Evolutionary conservation across 2,329 filamentous ascomycete genomes (phyloP).

Genomic region (Colletotrichum agaves): DNA sequence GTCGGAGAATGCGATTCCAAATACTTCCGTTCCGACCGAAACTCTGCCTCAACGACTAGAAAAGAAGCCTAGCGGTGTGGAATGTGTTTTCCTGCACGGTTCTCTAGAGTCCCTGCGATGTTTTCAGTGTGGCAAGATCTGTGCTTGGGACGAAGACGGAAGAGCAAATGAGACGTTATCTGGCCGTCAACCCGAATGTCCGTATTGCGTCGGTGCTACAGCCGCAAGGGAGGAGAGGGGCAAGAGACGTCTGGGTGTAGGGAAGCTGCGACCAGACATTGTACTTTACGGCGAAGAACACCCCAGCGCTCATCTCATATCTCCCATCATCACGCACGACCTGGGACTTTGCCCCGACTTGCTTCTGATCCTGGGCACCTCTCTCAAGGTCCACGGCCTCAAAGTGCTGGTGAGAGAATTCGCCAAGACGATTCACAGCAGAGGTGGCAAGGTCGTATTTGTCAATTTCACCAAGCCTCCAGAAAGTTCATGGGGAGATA

Average conservation of each 20-base stretch:
- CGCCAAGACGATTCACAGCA: conserved; percentile 75
- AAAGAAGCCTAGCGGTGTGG: conserved; percentile 55
- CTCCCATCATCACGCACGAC: conserved; percentile 75
- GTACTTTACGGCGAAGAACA: conserved; percentile 81
- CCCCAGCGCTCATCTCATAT: conserved; percentile 74
- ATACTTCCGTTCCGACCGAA: background rate
- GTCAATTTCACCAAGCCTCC: conserved; percentile 79
- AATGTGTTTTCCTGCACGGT: conserved; percentile 78
- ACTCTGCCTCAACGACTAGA: conserved; percentile 4
- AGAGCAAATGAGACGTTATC: conserved; percentile 67
- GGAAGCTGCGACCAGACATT: conserved; percentile 76
- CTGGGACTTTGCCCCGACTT: conserved; percentile 72
- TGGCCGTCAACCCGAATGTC: conserved; percentile 74
- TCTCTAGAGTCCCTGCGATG: conserved; percentile 74
- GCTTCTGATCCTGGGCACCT: conserved; percentile 77
- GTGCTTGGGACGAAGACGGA: conserved; percentile 68
- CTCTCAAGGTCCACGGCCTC: conserved; percentile 75
- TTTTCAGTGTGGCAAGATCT: conserved; percentile 67
- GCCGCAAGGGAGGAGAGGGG: conserved; percentile 71
- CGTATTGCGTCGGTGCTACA: conserved; percentile 71
- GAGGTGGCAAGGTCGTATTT: conserved; percentile 76
- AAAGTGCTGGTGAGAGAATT: conserved; percentile 79
- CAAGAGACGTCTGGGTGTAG: conserved; percentile 74
- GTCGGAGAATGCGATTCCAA: background rate
- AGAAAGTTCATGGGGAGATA: conserved; percentile 77